Conservation (phyloP, 257 asterid species). For the Haberlea rhodopensis region DNA sequence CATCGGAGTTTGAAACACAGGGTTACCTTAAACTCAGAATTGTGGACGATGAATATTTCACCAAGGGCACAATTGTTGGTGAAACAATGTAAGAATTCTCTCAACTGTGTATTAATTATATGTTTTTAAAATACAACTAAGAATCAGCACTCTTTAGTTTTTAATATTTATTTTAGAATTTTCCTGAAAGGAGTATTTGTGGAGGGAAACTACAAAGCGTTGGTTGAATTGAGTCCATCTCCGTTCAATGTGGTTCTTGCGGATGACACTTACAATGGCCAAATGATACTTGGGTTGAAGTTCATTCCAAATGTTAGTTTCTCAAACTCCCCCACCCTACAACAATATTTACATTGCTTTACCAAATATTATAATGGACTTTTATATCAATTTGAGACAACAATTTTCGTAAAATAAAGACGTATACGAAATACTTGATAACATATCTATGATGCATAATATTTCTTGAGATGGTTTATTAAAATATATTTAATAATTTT, state of each 20-base stretch:
- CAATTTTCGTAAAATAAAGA: background rate
- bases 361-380: background rate
- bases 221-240: conserved; percentile 46
- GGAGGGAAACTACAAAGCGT: conserved; percentile 53
- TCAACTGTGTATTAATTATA: too few species aligned
- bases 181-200: conserved; percentile 57
- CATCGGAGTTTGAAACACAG: conserved; percentile 36
- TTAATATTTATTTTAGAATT: conserved; percentile 36
- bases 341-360: too few species aligned
- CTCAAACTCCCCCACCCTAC: too few species aligned
- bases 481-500: too few species aligned
- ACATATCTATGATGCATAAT: too few species aligned
- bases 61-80: conserved; percentile 51
- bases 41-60: conserved; percentile 51
- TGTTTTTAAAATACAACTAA: too few species aligned
- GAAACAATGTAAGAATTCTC: conserved; percentile 63
- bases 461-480: too few species aligned
- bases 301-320: conserved; percentile 44
- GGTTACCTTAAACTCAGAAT: conserved; percentile 59
- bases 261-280: conserved; percentile 66
- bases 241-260: conserved; percentile 70
- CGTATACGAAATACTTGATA: too few species aligned
- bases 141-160: background rate
- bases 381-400: too few species aligned
- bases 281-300: conserved; percentile 58